A percentile compares a stretch with the other conserved stretches of the same genome.
Conservation (phyloP, 805 yeast genomes). For the Starmerella floris region DNA sequence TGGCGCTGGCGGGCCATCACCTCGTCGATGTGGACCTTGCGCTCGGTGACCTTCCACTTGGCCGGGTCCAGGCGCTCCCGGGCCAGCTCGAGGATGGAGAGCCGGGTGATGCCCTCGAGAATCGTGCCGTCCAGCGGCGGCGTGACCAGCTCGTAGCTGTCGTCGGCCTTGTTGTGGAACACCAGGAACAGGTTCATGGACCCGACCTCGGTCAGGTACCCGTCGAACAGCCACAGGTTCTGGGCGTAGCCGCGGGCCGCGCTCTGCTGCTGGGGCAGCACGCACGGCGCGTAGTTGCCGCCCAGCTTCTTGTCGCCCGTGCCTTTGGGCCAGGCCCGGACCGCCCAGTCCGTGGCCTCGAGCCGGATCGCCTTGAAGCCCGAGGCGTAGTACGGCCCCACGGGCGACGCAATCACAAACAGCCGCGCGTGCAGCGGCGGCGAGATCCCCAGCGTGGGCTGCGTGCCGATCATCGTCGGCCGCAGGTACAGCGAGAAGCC, state of each 20-base stretch:
- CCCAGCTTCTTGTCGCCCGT: slow-evolving; percentile 93
- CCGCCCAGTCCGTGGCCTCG: slow-evolving; percentile 91
- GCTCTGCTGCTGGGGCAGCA: slow-evolving; percentile 80
- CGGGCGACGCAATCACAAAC: slow-evolving; percentile 85
- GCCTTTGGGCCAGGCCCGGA: slow-evolving; percentile 99
- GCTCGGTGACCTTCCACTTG: slow-evolving; percentile 76
- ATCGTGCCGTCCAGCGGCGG: slow-evolving; percentile 97
- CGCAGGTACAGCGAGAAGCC: slow-evolving; percentile 89
- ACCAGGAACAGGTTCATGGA: slow-evolving; percentile 93
- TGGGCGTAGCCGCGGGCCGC: slow-evolving; percentile 88
- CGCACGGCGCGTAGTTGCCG: slow-evolving; percentile 95
- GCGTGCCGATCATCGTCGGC: slow-evolving; percentile 91
- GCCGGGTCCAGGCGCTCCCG: slow-evolving; percentile 57
- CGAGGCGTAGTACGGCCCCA: slow-evolving; percentile 88
- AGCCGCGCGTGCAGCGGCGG: slow-evolving; percentile 70
- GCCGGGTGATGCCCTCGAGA: slow-evolving; percentile 92
- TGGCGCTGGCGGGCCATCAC: slow-evolving; percentile 60
- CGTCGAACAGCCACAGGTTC: slow-evolving; percentile 89
- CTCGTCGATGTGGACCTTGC: slow-evolving; percentile 70
- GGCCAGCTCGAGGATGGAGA: slow-evolving; percentile 65
- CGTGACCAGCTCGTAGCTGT: slow-evolving; percentile 82
- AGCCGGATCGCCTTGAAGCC: slow-evolving; percentile 91
- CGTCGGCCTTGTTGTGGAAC: slow-evolving; percentile 52
- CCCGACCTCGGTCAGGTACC: slow-evolving; percentile 86
- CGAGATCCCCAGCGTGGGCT: slow-evolving; percentile 75